phyloP scores from a whole-genome alignment of 129 eudicot genomes.

The Pittosporum tobira region DNA sequence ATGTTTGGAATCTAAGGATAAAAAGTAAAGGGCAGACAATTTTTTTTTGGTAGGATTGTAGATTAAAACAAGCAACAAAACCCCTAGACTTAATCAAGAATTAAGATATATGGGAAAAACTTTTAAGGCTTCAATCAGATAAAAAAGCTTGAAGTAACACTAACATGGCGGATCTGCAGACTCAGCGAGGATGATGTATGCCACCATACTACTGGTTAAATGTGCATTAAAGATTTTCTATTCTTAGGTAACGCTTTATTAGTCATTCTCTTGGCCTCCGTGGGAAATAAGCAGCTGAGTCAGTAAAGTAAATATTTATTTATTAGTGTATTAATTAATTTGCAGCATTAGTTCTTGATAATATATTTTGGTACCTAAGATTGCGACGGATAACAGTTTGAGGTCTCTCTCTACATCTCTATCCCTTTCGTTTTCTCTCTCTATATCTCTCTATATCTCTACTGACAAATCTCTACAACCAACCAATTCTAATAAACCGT shows the following conservation, averaged over 20 bases:
- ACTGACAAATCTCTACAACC: slow-evolving; percentile 8
- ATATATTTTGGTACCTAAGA: slow-evolving; percentile 27
- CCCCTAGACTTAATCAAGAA: too few species aligned
- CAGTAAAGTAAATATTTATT: slow-evolving; percentile 13
- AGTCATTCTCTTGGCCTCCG: slow-evolving; percentile 31
- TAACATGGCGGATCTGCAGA: too few species aligned
- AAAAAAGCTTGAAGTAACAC: too few species aligned
- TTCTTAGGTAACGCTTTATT: slow-evolving; percentile 9
- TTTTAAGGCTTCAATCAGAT: too few species aligned
- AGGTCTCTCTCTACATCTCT: slow-evolving; percentile 14
- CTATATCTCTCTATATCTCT: slow-evolving; percentile 17
- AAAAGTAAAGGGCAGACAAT: too few species aligned
- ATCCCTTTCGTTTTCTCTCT: too few species aligned
- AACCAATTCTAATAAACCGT: slow-evolving; percentile 21
- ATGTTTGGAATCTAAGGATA: too few species aligned
- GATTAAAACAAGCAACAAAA: too few species aligned
- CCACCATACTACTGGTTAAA: slow-evolving; percentile 14
- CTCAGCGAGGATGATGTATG: too few species aligned
- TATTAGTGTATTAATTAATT: not conserved
- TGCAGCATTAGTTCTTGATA: slow-evolving; percentile 16
- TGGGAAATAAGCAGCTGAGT: slow-evolving; percentile 27
- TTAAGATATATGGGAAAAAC: too few species aligned
- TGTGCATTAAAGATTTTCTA: slow-evolving; percentile 22
- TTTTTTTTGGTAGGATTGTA: too few species aligned
- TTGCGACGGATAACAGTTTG: slow-evolving; percentile 49